Evolutionary conservation across 1,284 basidiomycete species (phyloP).

Genomic region (Ganoderma multipileum): DNA sequence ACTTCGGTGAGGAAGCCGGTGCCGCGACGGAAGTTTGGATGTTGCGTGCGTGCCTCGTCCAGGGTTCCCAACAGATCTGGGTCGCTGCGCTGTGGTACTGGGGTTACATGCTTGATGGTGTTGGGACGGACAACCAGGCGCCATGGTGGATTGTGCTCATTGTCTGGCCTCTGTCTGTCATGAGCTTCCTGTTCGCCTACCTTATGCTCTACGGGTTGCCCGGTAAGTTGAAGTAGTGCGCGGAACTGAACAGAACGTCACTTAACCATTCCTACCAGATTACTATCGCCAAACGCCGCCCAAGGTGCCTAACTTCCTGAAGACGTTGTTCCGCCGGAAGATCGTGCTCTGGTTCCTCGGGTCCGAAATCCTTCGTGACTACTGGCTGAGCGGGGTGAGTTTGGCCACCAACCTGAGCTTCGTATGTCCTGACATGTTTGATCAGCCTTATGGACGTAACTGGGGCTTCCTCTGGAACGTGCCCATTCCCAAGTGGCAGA

Average conservation of each 20-base stretch:
- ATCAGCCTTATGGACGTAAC: slow-evolving; percentile 86
- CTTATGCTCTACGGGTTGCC: slow-evolving; percentile 87
- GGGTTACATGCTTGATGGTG: slow-evolving; percentile 80
- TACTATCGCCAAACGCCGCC: slow-evolving; percentile 91
- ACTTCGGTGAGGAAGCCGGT: slow-evolving; percentile 95
- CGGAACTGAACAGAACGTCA: background rate
- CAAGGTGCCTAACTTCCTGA: slow-evolving; percentile 90
- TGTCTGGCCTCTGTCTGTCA: slow-evolving; percentile 82
- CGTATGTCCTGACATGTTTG: background rate
- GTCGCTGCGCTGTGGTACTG: slow-evolving; percentile 94
- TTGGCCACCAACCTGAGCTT: background rate
- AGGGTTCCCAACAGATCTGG: slow-evolving; percentile 94
- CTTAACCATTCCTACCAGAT: slow-evolving; percentile 49
- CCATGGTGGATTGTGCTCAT: slow-evolving; percentile 88
- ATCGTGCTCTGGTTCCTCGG: slow-evolving; percentile 93
- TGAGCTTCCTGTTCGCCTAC: slow-evolving; percentile 81
- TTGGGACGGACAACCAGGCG: slow-evolving; percentile 52
- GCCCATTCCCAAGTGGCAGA: slow-evolving; percentile 84
- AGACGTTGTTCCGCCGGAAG: slow-evolving; percentile 87
- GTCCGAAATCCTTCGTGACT: slow-evolving; percentile 88
- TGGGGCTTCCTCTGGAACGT: slow-evolving; percentile 93
- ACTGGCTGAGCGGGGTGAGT: slow-evolving; percentile 90
- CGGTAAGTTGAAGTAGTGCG: slow-evolving; percentile 51
- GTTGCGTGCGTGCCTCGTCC: slow-evolving; percentile 87
- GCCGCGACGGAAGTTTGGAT: slow-evolving; percentile 94